Base-by-base conservation (phyloP, 805 yeast species). In the Gaillardinia entomophila region DNA sequence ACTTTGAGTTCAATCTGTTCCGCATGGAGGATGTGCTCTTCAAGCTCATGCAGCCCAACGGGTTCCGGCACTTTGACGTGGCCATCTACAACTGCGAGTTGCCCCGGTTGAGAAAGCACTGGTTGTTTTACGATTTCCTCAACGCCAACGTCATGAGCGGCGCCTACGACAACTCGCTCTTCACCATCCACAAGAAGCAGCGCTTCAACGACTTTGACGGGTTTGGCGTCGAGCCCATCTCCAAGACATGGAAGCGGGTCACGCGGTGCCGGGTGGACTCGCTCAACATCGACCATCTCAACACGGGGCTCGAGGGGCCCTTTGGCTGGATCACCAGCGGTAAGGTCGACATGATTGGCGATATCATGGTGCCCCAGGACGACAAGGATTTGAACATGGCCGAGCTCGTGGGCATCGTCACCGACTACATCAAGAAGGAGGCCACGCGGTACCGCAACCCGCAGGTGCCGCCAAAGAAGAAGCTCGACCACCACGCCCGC, bases 251-350 rank as follows among this genome's bases (percentile, higher is more conserved):
- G 79, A 68, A 70, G 38, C 68, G 80, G 35, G 75, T 83, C 10
- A 86, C 90, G 2, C 68, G 96, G 27, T 68, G 87, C 40, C 64
- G 97, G 31, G 81, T 89, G 24, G 97, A 92, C 52, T 79, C 87
- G 18, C 72, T 92, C 34, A 80, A 78, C 49, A 73, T 92, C 24
- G 95, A 90, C 45, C 97, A 92, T 57, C 60, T 92, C 36, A 92
- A 92, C 51, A 75, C 85, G 1, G 97, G 97, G 0, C 72, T 85
- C 36, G 79, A 79, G 34, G 98, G 99, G 0, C 96, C 97, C 10
- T 87, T 92, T 57, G 97, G 97, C 5, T 92, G 99, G 99, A 90
- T 92, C 35, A 78, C 86, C 4, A 72, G 75, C 40, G 98, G 99
- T 11, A 78, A 78, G 32, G 77, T 79, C 4, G 97, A 92, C 56